Evolutionary conservation across 768 basidiomycete genomes (phyloP), one percentile per base, ranked within the genome.

Genomic region (Mycena vitilis): DNA sequence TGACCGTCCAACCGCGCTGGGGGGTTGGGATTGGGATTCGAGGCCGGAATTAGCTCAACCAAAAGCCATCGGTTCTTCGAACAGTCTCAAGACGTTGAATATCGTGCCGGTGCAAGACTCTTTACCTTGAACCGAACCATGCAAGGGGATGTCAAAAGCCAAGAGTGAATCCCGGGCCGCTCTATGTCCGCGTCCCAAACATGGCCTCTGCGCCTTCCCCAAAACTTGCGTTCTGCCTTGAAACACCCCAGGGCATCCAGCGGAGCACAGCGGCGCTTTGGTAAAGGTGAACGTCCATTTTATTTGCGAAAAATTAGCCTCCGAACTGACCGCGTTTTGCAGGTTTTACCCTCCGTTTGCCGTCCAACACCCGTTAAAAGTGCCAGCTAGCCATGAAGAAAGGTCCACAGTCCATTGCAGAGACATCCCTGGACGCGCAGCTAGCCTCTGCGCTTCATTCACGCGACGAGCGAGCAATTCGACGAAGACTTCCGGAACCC

Each of bases 121-220:
- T 30, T 70, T 74, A 87, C 89, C 78, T 92, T 92, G 84, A 91
- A 91, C 65, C 91, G 81, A 75, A 92, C 91, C 90, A 92, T 91
- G 20, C 23, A 36, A 22, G 60, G 40, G 22, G 45, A 47, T 49
- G 58, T 34, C 55, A 60, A 38, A 55, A 20, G 34, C 0, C 18
- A 30, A 25, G 15, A 30, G 12, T 38, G 12, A 18, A n/a, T 23
- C 11, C 20, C 38, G 22, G 11, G 4, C 40, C 40, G 40, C 40
- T 30, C 30, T 30, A 30, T 30, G 30, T 30, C 30, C 30, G 30
- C 30, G 30, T 13, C 36, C 42, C 40, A 36, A 51, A 45, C 34
- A 36, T 47, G 18, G 56, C 42, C 6, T 53, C 38, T 45, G 45
- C 53, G 25, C 15, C n/a, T 58, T 60, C 63, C 63, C 52, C 63